Evolutionary conservation across 495 filamentous ascomycete species (phyloP).

Genomic region (Aspergillus coremiiformis): DNA sequence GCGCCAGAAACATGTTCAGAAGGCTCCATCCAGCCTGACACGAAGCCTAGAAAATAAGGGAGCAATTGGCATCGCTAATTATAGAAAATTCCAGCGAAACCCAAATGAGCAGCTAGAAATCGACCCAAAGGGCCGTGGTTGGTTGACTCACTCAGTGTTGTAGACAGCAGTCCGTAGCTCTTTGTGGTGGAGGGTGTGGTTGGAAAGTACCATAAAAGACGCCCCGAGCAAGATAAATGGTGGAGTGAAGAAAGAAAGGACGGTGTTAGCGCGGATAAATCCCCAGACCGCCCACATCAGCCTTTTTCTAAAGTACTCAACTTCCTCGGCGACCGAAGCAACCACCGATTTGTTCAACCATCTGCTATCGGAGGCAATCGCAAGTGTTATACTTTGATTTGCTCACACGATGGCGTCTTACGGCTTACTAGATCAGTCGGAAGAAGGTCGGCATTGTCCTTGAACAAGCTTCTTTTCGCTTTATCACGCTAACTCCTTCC

Average conservation of each 20-base stretch:
- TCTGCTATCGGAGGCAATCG: not conserved
- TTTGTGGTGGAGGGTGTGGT: not conserved
- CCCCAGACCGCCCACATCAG: slow-evolving; percentile 16
- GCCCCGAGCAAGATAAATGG: no score
- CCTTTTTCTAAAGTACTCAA: slow-evolving; percentile 10
- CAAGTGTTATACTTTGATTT: slow-evolving; percentile 1
- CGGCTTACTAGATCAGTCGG: slow-evolving; percentile 40
- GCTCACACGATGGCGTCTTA: slow-evolving; percentile 38
- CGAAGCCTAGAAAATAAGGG: not conserved
- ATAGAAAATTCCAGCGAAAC: not conserved
- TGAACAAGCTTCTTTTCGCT: slow-evolving; percentile 2
- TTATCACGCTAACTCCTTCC: slow-evolving; percentile 15
- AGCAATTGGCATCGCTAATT: slow-evolving; percentile 3
- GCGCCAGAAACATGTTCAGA: not conserved
- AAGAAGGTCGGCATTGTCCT: slow-evolving; percentile 40
- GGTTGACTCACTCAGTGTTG: not conserved
- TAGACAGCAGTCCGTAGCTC: not conserved
- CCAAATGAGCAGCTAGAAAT: not conserved
- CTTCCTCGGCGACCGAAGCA: slow-evolving; percentile 13
- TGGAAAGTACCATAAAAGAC: not conserved
- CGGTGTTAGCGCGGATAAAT: slow-evolving; percentile 16
- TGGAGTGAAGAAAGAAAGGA: not conserved
- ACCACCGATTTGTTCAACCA: slow-evolving; percentile 1
- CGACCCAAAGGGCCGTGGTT: not conserved
- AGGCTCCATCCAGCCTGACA: not conserved